These are phyloP conservation scores for Vitis labrusca DNA, from an alignment of 164 flowering plant species.

Conservation along the genomic window DNA sequence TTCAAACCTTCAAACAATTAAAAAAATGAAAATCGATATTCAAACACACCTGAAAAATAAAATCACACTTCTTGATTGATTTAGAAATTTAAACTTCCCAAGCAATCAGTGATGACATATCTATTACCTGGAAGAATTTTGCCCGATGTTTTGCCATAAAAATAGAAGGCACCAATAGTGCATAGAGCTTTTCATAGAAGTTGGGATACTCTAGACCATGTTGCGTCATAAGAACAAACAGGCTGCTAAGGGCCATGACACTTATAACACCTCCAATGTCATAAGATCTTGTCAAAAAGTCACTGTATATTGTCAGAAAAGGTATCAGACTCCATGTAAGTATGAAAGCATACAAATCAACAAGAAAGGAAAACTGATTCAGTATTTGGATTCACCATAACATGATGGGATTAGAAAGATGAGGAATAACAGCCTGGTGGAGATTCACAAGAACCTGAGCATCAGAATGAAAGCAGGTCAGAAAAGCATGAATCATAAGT, in stretches of 20 bases:
- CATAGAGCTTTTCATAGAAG: slow-evolving; percentile 91
- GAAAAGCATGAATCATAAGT: background rate
- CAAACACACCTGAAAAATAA: background rate
- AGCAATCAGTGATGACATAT: background rate
- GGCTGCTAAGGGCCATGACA: slow-evolving; percentile 96
- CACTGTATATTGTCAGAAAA: slow-evolving; percentile 56
- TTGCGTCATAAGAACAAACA: slow-evolving; percentile 85
- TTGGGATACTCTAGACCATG: slow-evolving; percentile 92
- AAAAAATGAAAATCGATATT: too few relatives aligned
- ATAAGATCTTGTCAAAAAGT: slow-evolving; percentile 92
- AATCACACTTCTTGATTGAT: background rate
- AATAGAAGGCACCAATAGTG: slow-evolving; percentile 69
- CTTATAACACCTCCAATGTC: slow-evolving; percentile 96
- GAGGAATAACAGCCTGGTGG: slow-evolving; percentile 77
- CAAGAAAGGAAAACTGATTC: background rate
- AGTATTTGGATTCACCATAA: slow-evolving; percentile 49
- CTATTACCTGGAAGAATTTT: slow-evolving; percentile 78
- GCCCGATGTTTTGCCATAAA: slow-evolving; percentile 92
- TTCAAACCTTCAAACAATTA: too few relatives aligned
- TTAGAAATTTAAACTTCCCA: background rate
- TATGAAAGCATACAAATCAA: background rate
- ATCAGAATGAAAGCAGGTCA: slow-evolving; percentile 7
- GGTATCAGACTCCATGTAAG: slow-evolving; percentile 12
- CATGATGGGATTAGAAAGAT: slow-evolving; percentile 72
- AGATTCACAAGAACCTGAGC: slow-evolving; percentile 80